Percentiles rank a stretch among this genome's conserved stretches.
These are phyloP conservation scores for Monosporascus sp. DNA, from an alignment of 2,329 filamentous ascomycete species.

Conservation along the genomic window DNA sequence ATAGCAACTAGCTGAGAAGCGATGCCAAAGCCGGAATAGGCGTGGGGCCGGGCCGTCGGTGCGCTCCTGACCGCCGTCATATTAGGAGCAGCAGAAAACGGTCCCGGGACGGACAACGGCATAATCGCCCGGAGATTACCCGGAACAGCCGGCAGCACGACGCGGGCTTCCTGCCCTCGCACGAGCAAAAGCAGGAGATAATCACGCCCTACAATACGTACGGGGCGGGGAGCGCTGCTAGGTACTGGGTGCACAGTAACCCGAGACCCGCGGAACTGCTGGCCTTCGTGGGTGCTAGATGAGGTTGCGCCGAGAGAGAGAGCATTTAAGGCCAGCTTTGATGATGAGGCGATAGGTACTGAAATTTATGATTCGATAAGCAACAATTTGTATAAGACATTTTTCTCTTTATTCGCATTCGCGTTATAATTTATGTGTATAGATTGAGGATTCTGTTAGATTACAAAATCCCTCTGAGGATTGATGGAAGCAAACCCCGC, in stretches of 20 bases:
- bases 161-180: background rate
- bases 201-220: background rate
- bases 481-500: no score
- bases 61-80: background rate
- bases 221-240: background rate
- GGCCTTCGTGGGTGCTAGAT: background rate
- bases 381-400: no score
- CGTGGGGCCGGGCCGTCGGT: background rate
- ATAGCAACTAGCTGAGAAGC: background rate
- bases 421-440: no score
- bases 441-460: no score
- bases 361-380: no score
- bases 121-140: background rate
- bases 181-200: background rate
- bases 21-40: slow-evolving; percentile 1
- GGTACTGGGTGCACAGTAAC: background rate
- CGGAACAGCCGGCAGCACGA: background rate
- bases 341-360: no score
- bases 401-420: no score
- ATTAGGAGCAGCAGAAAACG: background rate
- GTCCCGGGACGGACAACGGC: background rate
- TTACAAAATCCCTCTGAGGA: no score
- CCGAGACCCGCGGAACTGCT: background rate
- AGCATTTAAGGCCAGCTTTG: no score
- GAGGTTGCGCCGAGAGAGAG: no score